phyloP scores from a whole-genome alignment of 768 basidiomycete genomes.

The Xerocomellus chrysenteron region DNA sequence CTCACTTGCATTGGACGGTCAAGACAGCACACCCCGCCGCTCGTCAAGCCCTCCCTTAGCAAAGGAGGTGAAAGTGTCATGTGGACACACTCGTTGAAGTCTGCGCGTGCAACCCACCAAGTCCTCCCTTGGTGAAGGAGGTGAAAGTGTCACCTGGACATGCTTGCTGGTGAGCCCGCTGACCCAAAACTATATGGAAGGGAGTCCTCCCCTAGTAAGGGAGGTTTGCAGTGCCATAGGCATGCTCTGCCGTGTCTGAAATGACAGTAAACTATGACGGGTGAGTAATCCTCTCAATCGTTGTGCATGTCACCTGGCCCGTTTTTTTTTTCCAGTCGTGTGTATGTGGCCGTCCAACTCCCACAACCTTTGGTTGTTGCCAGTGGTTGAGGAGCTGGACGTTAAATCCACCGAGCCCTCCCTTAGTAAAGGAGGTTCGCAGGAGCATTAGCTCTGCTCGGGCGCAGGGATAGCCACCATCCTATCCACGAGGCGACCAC shows the following conservation, averaged over 20 bases:
- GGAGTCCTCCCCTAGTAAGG: no score
- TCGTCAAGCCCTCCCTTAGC: no score
- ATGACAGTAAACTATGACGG: conserved; percentile 1
- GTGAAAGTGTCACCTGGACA: no score
- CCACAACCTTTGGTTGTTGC: neutral
- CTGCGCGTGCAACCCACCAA: no score
- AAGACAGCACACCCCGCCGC: no score
- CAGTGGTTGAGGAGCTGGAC: neutral
- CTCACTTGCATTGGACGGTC: no score
- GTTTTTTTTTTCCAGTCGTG: neutral
- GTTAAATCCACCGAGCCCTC: neutral
- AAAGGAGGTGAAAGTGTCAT: no score
- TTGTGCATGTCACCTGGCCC: conserved; percentile 1
- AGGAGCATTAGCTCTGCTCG: neutral
- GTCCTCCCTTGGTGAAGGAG: no score
- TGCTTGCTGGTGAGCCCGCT: no score
- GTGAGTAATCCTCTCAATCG: conserved; percentile 1
- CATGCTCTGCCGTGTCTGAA: neutral
- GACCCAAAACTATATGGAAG: no score
- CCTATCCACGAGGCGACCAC: neutral
- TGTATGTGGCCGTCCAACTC: neutral
- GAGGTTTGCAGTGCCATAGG: no score
- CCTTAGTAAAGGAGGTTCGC: neutral
- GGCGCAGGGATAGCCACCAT: neutral
- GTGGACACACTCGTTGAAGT: no score